A percentile compares a stretch with the other conserved stretches of the same genome.
phyloP scores from a whole-genome alignment of 306 rosid species.

The Cicer judaicum region DNA sequence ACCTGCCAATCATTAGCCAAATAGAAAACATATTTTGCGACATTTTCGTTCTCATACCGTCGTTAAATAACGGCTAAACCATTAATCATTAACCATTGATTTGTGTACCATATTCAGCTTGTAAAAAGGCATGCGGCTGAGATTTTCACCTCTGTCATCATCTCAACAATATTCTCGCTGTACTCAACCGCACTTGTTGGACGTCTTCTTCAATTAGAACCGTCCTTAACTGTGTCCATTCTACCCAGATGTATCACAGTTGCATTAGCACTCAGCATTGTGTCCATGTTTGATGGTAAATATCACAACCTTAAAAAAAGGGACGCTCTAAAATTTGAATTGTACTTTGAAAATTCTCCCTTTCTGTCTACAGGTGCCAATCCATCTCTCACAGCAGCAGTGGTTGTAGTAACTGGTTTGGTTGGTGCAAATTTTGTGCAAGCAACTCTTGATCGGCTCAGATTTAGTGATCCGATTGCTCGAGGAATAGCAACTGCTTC shows the following conservation, averaged over 20 bases:
- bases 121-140: slow-evolving; percentile 96
- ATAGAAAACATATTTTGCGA: slow-evolving; percentile 11
- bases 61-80: slow-evolving; percentile 21
- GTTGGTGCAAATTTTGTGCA: slow-evolving; percentile 97
- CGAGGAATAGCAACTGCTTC: slow-evolving; percentile 99
- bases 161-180: slow-evolving; percentile 82
- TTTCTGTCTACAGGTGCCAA: slow-evolving; percentile 69
- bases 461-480: slow-evolving; percentile 88
- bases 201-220: slow-evolving; percentile 82
- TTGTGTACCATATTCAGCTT: slow-evolving; percentile 65
- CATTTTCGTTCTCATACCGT: slow-evolving; percentile 5
- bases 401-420: slow-evolving; percentile 88
- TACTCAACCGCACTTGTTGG: slow-evolving; percentile 95
- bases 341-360: slow-evolving; percentile 30
- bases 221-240: slow-evolving; percentile 82
- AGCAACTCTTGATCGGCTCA: slow-evolving; percentile 75
- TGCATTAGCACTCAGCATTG: slow-evolving; percentile 95
- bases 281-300: slow-evolving; percentile 89
- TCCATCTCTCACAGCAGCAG: slow-evolving; percentile 91
- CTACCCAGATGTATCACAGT: slow-evolving; percentile 95
- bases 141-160: slow-evolving; percentile 89
- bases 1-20: neutral
- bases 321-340: neutral
- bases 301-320: slow-evolving; percentile 20
- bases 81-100: slow-evolving; percentile 22